Conservation (phyloP, 352 stramenopile genomes). For the Phytophthora pluvialis region DNA sequence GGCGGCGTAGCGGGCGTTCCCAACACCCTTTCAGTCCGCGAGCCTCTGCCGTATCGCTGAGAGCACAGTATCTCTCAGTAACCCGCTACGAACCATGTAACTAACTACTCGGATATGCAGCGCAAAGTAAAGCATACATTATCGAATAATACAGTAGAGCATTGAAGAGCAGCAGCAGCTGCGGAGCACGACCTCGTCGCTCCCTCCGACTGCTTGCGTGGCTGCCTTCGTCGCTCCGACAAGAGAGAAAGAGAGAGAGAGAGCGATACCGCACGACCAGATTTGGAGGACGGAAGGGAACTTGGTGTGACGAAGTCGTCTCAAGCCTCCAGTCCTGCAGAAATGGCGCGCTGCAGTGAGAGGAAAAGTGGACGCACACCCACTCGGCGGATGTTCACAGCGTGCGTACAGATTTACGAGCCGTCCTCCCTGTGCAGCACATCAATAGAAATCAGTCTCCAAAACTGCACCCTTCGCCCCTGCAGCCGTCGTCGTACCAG, state of each 20-base stretch:
- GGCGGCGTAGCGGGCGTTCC: constrained; percentile 51
- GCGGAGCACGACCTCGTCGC: constrained; percentile 23
- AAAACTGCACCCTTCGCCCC: neutral
- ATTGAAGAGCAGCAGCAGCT: constrained; percentile 31
- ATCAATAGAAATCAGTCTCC: constrained; percentile 13
- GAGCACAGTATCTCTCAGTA: neutral
- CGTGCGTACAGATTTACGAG: constrained; percentile 42
- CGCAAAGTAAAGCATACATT: constrained; percentile 44
- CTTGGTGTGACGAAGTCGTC: constrained; percentile 1
- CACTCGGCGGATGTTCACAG: constrained; percentile 9
- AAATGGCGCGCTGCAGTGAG: constrained; percentile 36
- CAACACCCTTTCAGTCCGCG: constrained; percentile 49
- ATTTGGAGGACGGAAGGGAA: constrained; percentile 17
- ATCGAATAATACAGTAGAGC: constrained; percentile 42
- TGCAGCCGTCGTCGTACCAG: constrained; percentile 52
- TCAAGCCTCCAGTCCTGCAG: constrained; percentile 27
- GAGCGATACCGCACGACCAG: constrained; percentile 30
- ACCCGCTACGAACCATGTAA: constrained; percentile 8
- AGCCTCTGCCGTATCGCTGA: constrained; percentile 67
- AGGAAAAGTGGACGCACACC: constrained; percentile 8
- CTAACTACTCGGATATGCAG: constrained; percentile 30
- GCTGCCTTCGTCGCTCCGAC: constrained; percentile 26
- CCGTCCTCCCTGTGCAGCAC: constrained; percentile 55
- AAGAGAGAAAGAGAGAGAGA: constrained; percentile 32
- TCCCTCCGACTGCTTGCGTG: constrained; percentile 30